Base-by-base conservation (phyloP, 23 red algal genomes). In the Rhodosorus marinus region DNA sequence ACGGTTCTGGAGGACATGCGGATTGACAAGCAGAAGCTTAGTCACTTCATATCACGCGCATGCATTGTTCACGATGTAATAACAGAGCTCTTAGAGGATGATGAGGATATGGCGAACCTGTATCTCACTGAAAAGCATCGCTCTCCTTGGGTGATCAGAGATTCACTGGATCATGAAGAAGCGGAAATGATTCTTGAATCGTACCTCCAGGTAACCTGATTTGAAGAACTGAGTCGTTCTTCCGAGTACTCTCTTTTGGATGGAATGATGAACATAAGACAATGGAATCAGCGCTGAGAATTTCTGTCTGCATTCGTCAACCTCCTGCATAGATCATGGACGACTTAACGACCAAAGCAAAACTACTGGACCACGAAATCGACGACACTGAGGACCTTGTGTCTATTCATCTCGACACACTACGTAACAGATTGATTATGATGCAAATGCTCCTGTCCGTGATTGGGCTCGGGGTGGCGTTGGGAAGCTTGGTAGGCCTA, bases 41-140 rank as follows among this genome's bases (percentile, higher is more conserved):
- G 74, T 29, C 51, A 72, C 8, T 92, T 80, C 41, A 33, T 51
- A 15, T 47, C 66, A 0, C 64, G 83, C 2, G 64, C 67, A 2
- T 23, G 52, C 11, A 72, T 66, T 25, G 83, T 80, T 35, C 72
- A 77, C 22, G 23, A 72, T 30, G 83, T 53, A 1, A 55, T 92
- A 21, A 67, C 75, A 29, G 57, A 75, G 31, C 60, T 92, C 15
- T 60, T 92, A 7, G 63, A 77, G 31, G 83, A 92, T 23, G 83
- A 92, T 42, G 83, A 92, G 28, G 83, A 92, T 26, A 92, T 92
- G 83, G 73, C 72, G 8, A 66, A 70, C 19, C 80, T 92, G 83
- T 92, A 92, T 36, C 59, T 92, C 5, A 74, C 72, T 21, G 83
- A 92, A 41, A 70, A 67, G 50, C 53, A 57, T 14, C 58, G 62